phyloP scores from a whole-genome alignment of 805 yeast species.

The Metschnikowia lunata region DNA sequence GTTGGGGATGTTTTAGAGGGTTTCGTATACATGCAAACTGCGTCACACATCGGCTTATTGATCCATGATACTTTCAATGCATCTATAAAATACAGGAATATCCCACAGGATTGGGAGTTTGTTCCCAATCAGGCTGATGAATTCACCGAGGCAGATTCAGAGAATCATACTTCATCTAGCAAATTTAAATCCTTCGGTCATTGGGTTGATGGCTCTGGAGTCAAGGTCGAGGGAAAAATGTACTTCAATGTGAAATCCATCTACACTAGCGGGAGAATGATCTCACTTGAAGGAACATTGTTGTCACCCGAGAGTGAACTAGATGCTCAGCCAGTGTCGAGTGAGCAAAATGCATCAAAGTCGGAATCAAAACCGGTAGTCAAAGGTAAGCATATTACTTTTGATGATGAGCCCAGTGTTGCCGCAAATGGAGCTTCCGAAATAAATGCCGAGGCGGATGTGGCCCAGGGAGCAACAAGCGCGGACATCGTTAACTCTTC shows the following conservation, averaged over 20 bases:
- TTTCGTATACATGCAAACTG: slow-evolving; percentile 84
- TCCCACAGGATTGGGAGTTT: slow-evolving; percentile 85
- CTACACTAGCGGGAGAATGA: slow-evolving; percentile 73
- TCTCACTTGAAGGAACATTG: slow-evolving; percentile 86
- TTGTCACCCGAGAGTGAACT: slow-evolving; percentile 53
- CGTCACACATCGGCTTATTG: slow-evolving; percentile 88
- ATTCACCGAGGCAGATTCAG: slow-evolving; percentile 20
- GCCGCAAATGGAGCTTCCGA: slow-evolving; percentile 4
- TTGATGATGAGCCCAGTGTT: slow-evolving; percentile 12
- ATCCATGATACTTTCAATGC: slow-evolving; percentile 95
- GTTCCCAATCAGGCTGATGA: slow-evolving; percentile 75
- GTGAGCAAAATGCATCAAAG: slow-evolving; percentile 24
- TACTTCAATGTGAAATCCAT: slow-evolving; percentile 69
- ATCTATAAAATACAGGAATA: slow-evolving; percentile 75
- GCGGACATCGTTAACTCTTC: slow-evolving; percentile 6
- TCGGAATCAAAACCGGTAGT: slow-evolving; percentile 19
- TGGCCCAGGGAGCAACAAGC: not conserved
- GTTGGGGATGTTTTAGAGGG: slow-evolving; percentile 88
- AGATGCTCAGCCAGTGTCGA: slow-evolving; percentile 50
- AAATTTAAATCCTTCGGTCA: slow-evolving; percentile 65
- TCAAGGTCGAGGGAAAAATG: slow-evolving; percentile 77
- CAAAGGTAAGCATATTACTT: slow-evolving; percentile 15
- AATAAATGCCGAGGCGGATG: not conserved
- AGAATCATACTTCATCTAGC: slow-evolving; percentile 16
- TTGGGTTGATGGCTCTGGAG: slow-evolving; percentile 78